phyloP scores from a whole-genome alignment of 2,329 filamentous ascomycete genomes.

The Hypoxylon rubiginosum region DNA sequence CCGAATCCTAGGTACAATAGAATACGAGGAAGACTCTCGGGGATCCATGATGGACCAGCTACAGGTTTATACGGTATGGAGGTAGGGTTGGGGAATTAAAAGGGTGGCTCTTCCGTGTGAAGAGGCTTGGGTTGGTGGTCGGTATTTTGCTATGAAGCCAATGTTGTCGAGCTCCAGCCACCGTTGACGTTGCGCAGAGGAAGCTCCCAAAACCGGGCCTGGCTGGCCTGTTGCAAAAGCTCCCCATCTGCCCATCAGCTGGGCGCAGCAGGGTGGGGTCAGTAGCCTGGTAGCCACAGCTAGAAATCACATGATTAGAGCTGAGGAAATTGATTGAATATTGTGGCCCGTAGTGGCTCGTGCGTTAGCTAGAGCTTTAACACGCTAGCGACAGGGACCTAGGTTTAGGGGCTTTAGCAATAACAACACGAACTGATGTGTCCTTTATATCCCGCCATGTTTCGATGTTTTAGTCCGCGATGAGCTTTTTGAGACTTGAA shows the following conservation, averaged over 20 bases:
- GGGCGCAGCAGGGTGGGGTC: slow-evolving; percentile 33
- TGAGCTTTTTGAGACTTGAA: not conserved
- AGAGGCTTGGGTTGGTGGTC: slow-evolving; percentile 20
- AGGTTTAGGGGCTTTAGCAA: not conserved
- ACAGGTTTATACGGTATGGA: slow-evolving; percentile 18
- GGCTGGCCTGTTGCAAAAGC: slow-evolving; percentile 29
- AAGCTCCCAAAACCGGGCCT: slow-evolving; percentile 34
- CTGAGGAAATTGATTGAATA: not conserved
- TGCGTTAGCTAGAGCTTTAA: not conserved
- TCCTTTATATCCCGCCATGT: too few relatives aligned
- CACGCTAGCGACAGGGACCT: not conserved
- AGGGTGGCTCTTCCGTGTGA: slow-evolving; percentile 26
- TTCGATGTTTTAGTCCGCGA: not conserved
- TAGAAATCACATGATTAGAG: slow-evolving; percentile 29
- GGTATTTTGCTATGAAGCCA: slow-evolving; percentile 30
- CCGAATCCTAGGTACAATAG: slow-evolving; percentile 74
- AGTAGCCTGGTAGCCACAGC: slow-evolving; percentile 37
- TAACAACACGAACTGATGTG: too few relatives aligned
- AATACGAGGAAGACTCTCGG: slow-evolving; percentile 71
- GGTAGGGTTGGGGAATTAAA: slow-evolving; percentile 22
- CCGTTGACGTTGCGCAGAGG: slow-evolving; percentile 37
- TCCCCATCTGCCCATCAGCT: slow-evolving; percentile 35
- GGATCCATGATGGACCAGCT: slow-evolving; percentile 59
- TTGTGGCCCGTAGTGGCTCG: not conserved
- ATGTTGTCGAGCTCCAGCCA: slow-evolving; percentile 40